Percentiles rank a stretch among this genome's conserved stretches.
These are phyloP conservation scores for Hysterangium stoloniferum DNA, from an alignment of 768 basidiomycete genomes.

Conservation along the genomic window DNA sequence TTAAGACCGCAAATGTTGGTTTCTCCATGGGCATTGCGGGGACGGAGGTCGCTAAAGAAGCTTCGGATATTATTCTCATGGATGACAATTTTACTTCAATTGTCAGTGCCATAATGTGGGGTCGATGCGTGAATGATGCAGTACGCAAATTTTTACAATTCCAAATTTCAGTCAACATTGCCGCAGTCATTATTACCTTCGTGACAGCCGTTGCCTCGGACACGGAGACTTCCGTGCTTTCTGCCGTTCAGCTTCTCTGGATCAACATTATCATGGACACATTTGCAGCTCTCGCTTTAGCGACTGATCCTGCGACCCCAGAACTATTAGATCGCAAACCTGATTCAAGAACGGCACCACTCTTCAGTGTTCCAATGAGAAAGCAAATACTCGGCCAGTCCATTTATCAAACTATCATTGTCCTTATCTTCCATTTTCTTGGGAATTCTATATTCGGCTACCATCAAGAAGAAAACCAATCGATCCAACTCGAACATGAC, in stretches of 20 bases:
- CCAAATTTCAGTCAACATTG: conserved; percentile 90
- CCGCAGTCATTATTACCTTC: conserved; percentile 91
- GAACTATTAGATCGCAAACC: conserved; percentile 81
- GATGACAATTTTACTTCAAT: conserved; percentile 95
- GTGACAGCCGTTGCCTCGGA: conserved; percentile 78
- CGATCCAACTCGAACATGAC: conserved; percentile 29
- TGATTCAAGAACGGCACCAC: conserved; percentile 78
- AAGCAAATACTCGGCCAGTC: conserved; percentile 94
- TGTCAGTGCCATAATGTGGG: conserved; percentile 98
- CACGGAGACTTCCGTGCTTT: conserved; percentile 75
- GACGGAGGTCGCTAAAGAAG: conserved; percentile 98
- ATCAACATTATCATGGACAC: conserved; percentile 99
- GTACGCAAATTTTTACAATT: conserved; percentile 98
- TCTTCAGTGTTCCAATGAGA: conserved; percentile 93
- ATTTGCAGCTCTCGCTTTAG: conserved; percentile 94
- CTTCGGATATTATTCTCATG: conserved; percentile 98
- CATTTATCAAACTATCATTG: conserved; percentile 73
- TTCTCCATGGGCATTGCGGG: conserved; percentile 97
- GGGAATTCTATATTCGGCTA: conserved; percentile 66
- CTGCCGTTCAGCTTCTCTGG: conserved; percentile 96
- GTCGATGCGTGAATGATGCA: conserved; percentile 95
- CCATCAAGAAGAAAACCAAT: conserved; percentile 23
- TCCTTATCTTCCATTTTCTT: conserved; percentile 84
- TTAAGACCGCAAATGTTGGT: conserved; percentile 93
- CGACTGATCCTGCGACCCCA: conserved; percentile 89